Conservation (phyloP, 495 filamentous ascomycete species). For the Cenococcum geophilum region DNA sequence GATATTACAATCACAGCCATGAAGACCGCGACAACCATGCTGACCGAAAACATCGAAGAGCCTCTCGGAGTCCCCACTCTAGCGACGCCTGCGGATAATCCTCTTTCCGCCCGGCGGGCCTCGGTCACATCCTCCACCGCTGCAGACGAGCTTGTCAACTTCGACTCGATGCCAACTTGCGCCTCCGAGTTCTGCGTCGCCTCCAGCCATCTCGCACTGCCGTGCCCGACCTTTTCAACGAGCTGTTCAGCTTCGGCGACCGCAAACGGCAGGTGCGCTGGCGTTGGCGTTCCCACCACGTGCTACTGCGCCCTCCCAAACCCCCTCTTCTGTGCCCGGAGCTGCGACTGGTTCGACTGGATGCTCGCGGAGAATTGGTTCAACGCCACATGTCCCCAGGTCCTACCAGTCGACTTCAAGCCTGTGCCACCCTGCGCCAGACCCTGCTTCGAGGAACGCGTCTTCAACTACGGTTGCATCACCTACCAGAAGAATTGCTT, state of each 20-base stretch:
- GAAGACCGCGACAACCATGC: background rate
- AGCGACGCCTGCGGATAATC: background rate
- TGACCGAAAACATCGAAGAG: background rate
- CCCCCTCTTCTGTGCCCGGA: background rate
- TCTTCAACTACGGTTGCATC: conserved; percentile 10
- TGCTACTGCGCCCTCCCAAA: conserved; percentile 1
- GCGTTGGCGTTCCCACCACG: background rate
- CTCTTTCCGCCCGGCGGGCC: background rate
- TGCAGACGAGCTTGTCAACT: background rate
- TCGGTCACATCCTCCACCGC: background rate
- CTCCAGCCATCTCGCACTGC: background rate
- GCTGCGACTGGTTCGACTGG: background rate
- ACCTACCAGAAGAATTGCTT: conserved; percentile 7
- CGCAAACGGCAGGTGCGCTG: background rate
- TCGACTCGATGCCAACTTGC: background rate
- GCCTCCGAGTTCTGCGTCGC: background rate
- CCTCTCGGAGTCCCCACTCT: background rate
- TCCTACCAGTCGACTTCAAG: background rate
- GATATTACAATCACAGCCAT: background rate
- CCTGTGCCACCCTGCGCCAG: background rate
- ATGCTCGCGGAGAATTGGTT: conserved; percentile 5
- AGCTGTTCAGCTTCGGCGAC: background rate
- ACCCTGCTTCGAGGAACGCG: background rate
- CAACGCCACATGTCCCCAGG: background rate
- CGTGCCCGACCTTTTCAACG: background rate